Conservation (phyloP, 164 flowering plant genomes). For the Liriodendron chinense region DNA sequence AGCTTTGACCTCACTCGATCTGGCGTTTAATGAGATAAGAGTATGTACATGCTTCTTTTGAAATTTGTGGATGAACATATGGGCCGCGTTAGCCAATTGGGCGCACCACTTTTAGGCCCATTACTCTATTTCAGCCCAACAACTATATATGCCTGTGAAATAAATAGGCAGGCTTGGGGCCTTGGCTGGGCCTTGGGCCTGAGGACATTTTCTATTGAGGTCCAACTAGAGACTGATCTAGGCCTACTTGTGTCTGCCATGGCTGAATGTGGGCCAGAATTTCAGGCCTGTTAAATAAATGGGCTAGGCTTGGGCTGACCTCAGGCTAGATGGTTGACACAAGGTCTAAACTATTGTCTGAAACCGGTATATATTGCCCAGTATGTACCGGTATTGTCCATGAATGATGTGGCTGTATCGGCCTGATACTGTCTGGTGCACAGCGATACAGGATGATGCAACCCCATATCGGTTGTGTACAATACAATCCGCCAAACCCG, state of each 20-base stretch:
- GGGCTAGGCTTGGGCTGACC: neutral
- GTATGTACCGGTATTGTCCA: too few relatives aligned
- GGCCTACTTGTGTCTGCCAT: neutral
- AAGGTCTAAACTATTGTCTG: too few relatives aligned
- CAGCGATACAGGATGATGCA: too few relatives aligned
- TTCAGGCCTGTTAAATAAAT: too few relatives aligned
- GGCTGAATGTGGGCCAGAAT: neutral
- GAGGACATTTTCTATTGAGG: too few relatives aligned
- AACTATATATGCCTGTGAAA: neutral
- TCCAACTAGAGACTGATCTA: too few relatives aligned
- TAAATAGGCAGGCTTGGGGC: neutral
- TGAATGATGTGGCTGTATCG: too few relatives aligned
- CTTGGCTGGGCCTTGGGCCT: neutral
- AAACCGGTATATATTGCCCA: too few relatives aligned
- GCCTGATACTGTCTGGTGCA: too few relatives aligned
- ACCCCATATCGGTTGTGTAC: too few relatives aligned
- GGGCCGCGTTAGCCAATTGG: too few relatives aligned
- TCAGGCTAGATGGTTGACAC: neutral
- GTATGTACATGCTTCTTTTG: constrained; percentile 32
- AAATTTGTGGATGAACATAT: neutral
- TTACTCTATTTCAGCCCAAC: neutral
- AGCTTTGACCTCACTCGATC: constrained; percentile 74
- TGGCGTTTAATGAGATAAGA: constrained; percentile 93
- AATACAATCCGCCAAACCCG: too few relatives aligned
- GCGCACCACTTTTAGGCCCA: neutral